Evolutionary conservation across 257 asterid species (phyloP).

Genomic region (Catharanthus roseus): DNA sequence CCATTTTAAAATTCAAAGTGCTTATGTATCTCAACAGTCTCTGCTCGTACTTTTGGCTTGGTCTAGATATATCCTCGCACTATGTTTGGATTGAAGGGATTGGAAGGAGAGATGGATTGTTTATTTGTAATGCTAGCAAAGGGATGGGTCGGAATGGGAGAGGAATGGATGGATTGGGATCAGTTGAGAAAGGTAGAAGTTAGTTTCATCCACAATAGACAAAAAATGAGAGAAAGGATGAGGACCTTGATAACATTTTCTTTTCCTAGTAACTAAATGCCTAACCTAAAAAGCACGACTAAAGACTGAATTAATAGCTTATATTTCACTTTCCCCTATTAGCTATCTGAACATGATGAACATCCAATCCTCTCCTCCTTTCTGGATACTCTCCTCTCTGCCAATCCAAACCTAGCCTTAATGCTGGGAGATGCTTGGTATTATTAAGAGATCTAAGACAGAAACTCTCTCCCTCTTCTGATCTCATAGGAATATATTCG

Average conservation of each 20-base stretch:
- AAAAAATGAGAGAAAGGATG: not conserved
- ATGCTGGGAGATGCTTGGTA: not conserved
- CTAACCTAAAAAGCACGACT: not conserved
- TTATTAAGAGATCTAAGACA: not conserved
- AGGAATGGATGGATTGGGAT: not conserved
- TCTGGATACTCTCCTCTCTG: not conserved
- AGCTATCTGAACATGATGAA: not conserved
- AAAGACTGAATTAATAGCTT: not conserved
- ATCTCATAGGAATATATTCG: not conserved
- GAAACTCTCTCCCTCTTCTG: not conserved
- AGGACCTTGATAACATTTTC: not conserved
- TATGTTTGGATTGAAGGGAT: not conserved
- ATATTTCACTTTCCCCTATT: not conserved
- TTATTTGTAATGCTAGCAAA: not conserved
- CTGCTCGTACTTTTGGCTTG: not conserved
- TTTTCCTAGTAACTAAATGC: not conserved
- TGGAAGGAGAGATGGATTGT: not conserved
- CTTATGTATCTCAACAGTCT: not conserved
- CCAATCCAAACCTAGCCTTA: too few species aligned
- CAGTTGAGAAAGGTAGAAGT: not conserved
- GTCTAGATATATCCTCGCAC: not conserved
- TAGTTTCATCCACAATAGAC: not conserved
- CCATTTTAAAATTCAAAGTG: not conserved
- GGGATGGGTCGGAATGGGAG: not conserved
- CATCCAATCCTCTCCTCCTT: not conserved